Percentiles rank a stretch among this genome's conserved stretches.
These are phyloP conservation scores for Strobilomyces confusus DNA, from an alignment of 768 basidiomycete genomes.

Conservation along the genomic window DNA sequence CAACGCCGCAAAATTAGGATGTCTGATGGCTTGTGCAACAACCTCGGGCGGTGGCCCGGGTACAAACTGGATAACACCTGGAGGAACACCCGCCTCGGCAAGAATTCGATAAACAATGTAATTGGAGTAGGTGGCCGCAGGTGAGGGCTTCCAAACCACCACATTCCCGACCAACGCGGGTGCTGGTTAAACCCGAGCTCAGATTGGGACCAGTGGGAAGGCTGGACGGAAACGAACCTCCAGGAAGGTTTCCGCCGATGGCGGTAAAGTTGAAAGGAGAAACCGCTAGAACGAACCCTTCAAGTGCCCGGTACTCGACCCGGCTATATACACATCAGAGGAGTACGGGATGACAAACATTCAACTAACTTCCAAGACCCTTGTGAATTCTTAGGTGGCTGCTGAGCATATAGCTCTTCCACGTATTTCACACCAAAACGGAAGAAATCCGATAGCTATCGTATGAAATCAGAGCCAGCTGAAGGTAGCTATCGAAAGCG, in stretches of 20 bases:
- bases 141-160: conserved; percentile 96
- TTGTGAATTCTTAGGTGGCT: conserved; percentile 80
- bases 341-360: not conserved
- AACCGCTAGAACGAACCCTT: conserved; percentile 96
- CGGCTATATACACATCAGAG: conserved; percentile 51
- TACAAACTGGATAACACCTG: conserved; percentile 95
- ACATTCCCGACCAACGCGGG: conserved; percentile 96
- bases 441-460: conserved; percentile 84
- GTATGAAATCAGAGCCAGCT: conserved; percentile 4
- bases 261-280: conserved; percentile 99
- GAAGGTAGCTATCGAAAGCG: not conserved
- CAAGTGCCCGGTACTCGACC: conserved; percentile 93
- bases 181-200: conserved; percentile 36
- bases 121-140: conserved; percentile 92
- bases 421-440: conserved; percentile 96
- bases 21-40: no score
- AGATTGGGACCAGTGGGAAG: not conserved
- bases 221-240: conserved; percentile 36
- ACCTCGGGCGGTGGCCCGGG: conserved; percentile 83
- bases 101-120: conserved; percentile 90
- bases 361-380: conserved; percentile 90
- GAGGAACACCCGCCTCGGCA: conserved; percentile 89
- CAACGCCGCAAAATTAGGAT: no score
- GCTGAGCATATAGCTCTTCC: conserved; percentile 88
- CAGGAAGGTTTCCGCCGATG: conserved; percentile 93